Evolutionary conservation across 352 stramenopile species (phyloP), one percentile per base, ranked within the genome.

Genomic region (Pythium brachiatum): DNA sequence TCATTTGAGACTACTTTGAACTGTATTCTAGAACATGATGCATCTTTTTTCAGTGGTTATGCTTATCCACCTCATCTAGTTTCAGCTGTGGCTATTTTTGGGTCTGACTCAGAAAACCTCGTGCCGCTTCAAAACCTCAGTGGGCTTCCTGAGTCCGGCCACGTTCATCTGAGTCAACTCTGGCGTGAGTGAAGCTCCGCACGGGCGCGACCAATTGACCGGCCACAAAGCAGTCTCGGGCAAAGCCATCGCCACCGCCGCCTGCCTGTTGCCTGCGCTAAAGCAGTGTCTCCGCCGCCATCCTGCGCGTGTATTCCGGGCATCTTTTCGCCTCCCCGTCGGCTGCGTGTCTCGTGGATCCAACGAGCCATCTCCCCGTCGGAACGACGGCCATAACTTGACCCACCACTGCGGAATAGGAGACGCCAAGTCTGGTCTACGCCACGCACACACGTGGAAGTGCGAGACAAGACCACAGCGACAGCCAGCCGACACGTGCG

Each of bases 141-240:
- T n/a, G 41, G n/a, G 41, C n/a, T 15, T 46, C 32, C 31, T 44
- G 29, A 38, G 48, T 55, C 27, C 6, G 15, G 15, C 32, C 27
- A 26, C 48, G 29, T 27, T 55, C 27, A 41, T 34, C n/a, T 57
- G 50, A 57, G 50, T 57, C 50, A 57, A n/a, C 7, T 5, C 23
- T 57, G 29, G 48, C 31, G 53, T 59, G 53, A 59, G 53, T 59
- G 53, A 59, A 59, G 53, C 34, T 58, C 53, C n/a, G 43, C 18
- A 32, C 32, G n/a, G n/a, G 34, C 21, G 31, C 12, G 25, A 47
- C 43, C 39, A 53, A 62, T 48, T 48, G 41, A 27, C 41, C 41
- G 41, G 41, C 41, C 41, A 48, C 39, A 47, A 18, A 47, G 18
- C 39, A 47, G 15, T 6, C 15, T 16, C 18, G 41, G n/a, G 41